Percentiles rank a stretch among this genome's conserved stretches.
Conservation (phyloP, 1,139 yeast species). For the Yamadazyma jaroonii region DNA sequence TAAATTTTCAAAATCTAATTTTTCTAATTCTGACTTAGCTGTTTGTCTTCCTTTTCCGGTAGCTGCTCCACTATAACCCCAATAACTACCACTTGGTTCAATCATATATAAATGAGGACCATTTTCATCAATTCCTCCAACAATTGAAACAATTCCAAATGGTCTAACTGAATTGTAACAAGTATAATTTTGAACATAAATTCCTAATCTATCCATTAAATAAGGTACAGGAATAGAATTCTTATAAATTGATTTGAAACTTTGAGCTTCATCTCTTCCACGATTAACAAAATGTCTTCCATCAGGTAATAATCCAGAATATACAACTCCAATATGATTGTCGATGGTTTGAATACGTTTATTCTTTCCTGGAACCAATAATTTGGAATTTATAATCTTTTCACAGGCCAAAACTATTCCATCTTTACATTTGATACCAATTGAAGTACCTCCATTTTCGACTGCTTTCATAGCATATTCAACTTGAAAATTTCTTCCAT, state of each 20-base stretch:
- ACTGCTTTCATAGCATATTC: constrained; percentile 98
- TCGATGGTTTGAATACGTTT: constrained; percentile 90
- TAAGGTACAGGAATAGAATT: constrained; percentile 77
- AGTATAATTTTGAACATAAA: constrained; percentile 93
- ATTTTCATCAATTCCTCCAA: constrained; percentile 88
- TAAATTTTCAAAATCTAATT: constrained; percentile 69
- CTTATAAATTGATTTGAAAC: constrained; percentile 76
- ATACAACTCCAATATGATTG: constrained; percentile 89
- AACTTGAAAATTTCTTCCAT: constrained; percentile 97
- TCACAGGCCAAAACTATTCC: constrained; percentile 97
- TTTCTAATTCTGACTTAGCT: constrained; percentile 94
- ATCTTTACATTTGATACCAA: constrained; percentile 89
- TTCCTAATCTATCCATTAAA: constrained; percentile 83
- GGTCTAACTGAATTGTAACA: constrained; percentile 97
- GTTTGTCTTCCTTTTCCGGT: constrained; percentile 97
- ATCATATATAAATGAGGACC: constrained; percentile 94
- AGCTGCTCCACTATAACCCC: constrained; percentile 98
- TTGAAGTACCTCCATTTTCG: constrained; percentile 93
- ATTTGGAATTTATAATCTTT: constrained; percentile 80
- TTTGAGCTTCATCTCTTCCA: constrained; percentile 88
- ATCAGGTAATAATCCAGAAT: constrained; percentile 94
- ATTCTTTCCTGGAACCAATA: constrained; percentile 86
- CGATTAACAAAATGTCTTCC: constrained; percentile 91
- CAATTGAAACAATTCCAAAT: constrained; percentile 86
- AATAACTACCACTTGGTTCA: constrained; percentile 94